A percentile compares a stretch with the other conserved stretches of the same genome.
Evolutionary conservation across 2,329 filamentous ascomycete species (phyloP).

Genomic region (Colletotrichum higginsianum): DNA sequence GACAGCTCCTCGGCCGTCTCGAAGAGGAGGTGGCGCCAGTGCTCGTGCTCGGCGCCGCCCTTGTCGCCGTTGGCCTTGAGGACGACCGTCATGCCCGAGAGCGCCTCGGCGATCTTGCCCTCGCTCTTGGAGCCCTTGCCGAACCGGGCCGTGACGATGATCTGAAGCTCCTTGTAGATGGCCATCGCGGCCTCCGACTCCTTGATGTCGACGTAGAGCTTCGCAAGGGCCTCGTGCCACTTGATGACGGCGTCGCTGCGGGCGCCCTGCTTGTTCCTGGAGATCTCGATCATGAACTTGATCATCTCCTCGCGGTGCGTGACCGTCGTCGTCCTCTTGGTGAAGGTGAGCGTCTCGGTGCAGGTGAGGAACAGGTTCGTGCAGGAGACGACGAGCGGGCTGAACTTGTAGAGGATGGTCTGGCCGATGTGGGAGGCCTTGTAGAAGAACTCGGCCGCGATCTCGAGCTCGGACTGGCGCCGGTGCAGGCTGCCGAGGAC

Average conservation of each 20-base stretch:
- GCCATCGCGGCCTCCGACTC: slow-evolving; percentile 52
- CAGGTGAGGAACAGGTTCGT: slow-evolving; percentile 53
- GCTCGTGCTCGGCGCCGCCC: slow-evolving; percentile 43
- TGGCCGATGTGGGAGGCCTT: slow-evolving; percentile 52
- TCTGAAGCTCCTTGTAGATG: slow-evolving; percentile 53
- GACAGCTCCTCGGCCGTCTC: slow-evolving; percentile 54
- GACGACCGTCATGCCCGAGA: slow-evolving; percentile 54
- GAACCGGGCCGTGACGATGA: slow-evolving; percentile 50
- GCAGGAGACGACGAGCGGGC: slow-evolving; percentile 53
- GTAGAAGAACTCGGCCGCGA: slow-evolving; percentile 54
- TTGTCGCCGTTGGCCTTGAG: slow-evolving; percentile 47
- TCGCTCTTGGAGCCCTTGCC: slow-evolving; percentile 52
- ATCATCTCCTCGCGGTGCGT: slow-evolving; percentile 57
- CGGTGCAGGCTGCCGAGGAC: slow-evolving; percentile 53
- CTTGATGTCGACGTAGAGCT: slow-evolving; percentile 54
- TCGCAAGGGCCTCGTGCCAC: slow-evolving; percentile 55
- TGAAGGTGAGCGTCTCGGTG: slow-evolving; percentile 54
- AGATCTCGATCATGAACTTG: slow-evolving; percentile 55
- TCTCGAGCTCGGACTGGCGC: slow-evolving; percentile 44
- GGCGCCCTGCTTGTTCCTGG: slow-evolving; percentile 52
- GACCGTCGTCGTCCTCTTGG: slow-evolving; percentile 53
- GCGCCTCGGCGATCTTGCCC: slow-evolving; percentile 48
- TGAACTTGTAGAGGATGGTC: slow-evolving; percentile 50
- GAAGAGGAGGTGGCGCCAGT: slow-evolving; percentile 49
- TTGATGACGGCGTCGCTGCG: slow-evolving; percentile 54